Evolutionary conservation across 176 grass and related monocot species (phyloP).

Genomic region (Miscanthus lutarioriparius): DNA sequence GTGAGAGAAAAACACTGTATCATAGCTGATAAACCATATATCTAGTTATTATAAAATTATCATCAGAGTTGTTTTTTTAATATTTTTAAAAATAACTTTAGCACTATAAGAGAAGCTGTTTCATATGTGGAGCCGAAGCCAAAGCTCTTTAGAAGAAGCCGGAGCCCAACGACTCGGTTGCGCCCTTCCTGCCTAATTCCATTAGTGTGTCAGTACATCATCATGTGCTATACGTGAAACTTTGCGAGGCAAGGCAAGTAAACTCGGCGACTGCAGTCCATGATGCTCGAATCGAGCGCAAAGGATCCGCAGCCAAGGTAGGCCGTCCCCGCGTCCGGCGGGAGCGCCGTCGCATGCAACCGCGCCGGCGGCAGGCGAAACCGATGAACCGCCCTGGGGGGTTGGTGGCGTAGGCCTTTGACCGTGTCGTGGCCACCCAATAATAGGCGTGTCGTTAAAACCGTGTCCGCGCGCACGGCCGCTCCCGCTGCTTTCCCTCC

Average conservation of each 20-base stretch:
- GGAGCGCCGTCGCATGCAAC: neutral
- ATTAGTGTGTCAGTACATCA: too few species aligned
- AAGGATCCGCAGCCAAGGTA: neutral
- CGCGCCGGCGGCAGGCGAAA: neutral
- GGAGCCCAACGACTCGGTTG: too few species aligned
- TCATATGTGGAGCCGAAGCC: too few species aligned
- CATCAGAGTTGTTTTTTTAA: too few species aligned
- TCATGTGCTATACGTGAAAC: too few species aligned
- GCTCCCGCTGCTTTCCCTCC: constrained; percentile 35
- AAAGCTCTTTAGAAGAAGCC: too few species aligned
- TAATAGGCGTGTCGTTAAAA: constrained; percentile 43
- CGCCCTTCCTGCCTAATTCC: too few species aligned
- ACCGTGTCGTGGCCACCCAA: constrained; percentile 35
- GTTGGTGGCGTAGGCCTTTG: neutral
- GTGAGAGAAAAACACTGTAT: too few species aligned
- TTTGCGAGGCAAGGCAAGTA: neutral
- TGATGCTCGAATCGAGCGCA: neutral
- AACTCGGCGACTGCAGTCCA: neutral
- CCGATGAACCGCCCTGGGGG: neutral
- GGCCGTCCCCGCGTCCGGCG: neutral
- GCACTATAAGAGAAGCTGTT: too few species aligned
- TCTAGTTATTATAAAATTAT: too few species aligned
- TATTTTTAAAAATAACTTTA: too few species aligned
- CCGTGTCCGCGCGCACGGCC: constrained; percentile 3
- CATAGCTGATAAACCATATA: too few species aligned